Evolutionary conservation across 2,329 filamentous ascomycete genomes (phyloP), one percentile per base, ranked within the genome.

Genomic region (Exophiala mesophila): DNA sequence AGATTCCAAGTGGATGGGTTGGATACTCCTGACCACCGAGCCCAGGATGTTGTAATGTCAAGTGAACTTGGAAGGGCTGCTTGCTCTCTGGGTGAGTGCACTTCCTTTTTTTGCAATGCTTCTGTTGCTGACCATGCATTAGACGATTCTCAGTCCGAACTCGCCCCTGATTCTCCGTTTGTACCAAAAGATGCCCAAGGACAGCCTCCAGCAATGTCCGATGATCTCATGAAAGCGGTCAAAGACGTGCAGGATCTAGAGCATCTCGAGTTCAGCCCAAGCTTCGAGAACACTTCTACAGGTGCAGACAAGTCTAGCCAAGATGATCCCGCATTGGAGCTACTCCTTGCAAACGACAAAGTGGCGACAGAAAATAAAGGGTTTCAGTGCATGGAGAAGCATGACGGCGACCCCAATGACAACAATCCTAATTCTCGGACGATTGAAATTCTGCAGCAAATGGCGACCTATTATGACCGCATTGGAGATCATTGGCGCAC

Each of bases 401-500:
- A 74, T 42, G 71, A 71, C 37, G 65, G 65, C 3, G 59, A 57
- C 18, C 60, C 62, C 4, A 59, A 64, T 10, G 57, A 64, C 1
- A 59, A 67, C 9, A 86, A 84, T 52, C 85, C 87, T 0, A 97
- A 96, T 59, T 68, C 70, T 1, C 69, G 75, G 9, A 94, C 85
- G 0, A 88, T 95, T 37, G 75, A 83, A 34, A 70, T 92, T 2
- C 69, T 96, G 4, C 77, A 88, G 55, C 72, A 84, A 52, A 88
- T 96, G 85, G 74, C 78, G 30, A 75, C 82, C 39, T 83, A 90
- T 61, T 94, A 95, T 60, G 76, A 75, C 3, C 73, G 81, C 5
- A 78, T 77, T n/a, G 74, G 80, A 28, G 88, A 96, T 56, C 74
- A 79, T 24, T 96, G 86, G 85, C 79, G 88, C 3, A 74, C 74